These are phyloP conservation scores for Aspergillus aculeatinus DNA, from an alignment of 2,329 filamentous ascomycete species.

Conservation along the genomic window DNA sequence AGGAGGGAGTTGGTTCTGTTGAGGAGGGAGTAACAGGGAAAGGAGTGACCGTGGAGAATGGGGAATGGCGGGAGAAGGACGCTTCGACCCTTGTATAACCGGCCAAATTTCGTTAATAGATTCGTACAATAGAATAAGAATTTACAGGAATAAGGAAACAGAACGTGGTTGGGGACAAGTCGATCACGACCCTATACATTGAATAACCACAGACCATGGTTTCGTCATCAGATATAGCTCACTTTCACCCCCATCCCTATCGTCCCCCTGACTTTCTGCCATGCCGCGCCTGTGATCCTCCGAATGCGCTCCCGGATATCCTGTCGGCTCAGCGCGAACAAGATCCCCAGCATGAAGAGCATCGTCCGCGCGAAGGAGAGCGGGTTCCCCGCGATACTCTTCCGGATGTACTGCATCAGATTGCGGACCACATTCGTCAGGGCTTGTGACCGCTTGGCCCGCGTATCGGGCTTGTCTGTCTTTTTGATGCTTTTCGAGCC, in stretches of 20 bases:
- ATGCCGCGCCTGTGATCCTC: slow-evolving; percentile 66
- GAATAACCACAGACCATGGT: not conserved
- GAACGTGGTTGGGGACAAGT: no score
- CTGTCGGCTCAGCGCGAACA: slow-evolving; percentile 72
- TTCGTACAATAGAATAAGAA: no score
- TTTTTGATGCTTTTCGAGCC: slow-evolving; percentile 42
- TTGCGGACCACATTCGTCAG: slow-evolving; percentile 50
- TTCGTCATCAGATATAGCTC: slow-evolving; percentile 71
- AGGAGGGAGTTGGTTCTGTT: not conserved
- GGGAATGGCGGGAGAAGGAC: no score
- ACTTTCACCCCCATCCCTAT: slow-evolving; percentile 97
- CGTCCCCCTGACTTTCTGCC: slow-evolving; percentile 79
- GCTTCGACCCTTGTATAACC: not conserved
- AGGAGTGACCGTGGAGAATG: not conserved
- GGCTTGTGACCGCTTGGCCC: slow-evolving; percentile 41
- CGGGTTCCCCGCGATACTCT: slow-evolving; percentile 55
- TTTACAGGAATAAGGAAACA: slow-evolving; percentile 6
- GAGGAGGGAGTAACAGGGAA: no score
- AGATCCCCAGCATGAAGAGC: slow-evolving; percentile 75
- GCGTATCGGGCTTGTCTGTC: slow-evolving; percentile 34
- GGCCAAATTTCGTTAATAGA: no score
- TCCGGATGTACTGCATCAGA: slow-evolving; percentile 51
- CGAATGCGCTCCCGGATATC: slow-evolving; percentile 73
- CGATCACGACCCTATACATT: no score
- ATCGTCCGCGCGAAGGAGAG: slow-evolving; percentile 62